These are phyloP conservation scores for Penicillium ochrochloron DNA, from an alignment of 495 filamentous ascomycete genomes.

Conservation along the genomic window DNA sequence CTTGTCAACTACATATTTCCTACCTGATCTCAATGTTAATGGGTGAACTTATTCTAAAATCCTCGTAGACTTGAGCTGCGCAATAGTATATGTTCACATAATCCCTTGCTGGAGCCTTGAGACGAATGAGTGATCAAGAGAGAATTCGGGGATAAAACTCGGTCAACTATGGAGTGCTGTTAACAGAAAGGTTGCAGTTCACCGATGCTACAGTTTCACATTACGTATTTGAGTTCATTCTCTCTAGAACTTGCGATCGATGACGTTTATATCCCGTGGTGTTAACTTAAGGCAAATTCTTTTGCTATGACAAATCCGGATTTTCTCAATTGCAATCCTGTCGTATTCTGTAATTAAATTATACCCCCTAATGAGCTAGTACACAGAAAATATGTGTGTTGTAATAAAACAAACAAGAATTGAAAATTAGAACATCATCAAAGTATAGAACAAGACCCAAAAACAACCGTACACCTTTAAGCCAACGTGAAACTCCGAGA, in stretches of 20 bases:
- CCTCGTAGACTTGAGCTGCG: not conserved
- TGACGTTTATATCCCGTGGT: conserved; percentile 22
- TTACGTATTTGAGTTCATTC: not conserved
- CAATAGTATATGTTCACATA: not conserved
- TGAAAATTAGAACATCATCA: conserved; percentile 5
- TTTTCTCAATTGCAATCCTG: not conserved
- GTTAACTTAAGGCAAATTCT: not conserved
- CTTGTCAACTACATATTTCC: not conserved
- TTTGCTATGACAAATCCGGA: not conserved
- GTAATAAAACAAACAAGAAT: conserved; percentile 17
- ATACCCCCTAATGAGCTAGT: not conserved
- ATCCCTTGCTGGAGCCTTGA: not conserved
- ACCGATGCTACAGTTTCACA: not conserved
- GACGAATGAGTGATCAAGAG: not conserved
- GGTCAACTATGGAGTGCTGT: not conserved
- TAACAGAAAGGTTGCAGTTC: not conserved
- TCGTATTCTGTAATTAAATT: not conserved
- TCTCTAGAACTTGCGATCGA: conserved; percentile 7
- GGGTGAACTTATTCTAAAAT: not conserved
- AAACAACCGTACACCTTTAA: not conserved
- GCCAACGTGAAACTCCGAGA: not conserved
- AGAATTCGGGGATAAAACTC: not conserved
- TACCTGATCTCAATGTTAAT: not conserved
- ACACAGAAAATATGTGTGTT: conserved; percentile 19
- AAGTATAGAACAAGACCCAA: conserved; percentile 7